Percentiles rank a stretch among this genome's conserved stretches.
phyloP scores from a whole-genome alignment of 2,329 filamentous ascomycete species.

The Nannizziopsis arthrosporioides region DNA sequence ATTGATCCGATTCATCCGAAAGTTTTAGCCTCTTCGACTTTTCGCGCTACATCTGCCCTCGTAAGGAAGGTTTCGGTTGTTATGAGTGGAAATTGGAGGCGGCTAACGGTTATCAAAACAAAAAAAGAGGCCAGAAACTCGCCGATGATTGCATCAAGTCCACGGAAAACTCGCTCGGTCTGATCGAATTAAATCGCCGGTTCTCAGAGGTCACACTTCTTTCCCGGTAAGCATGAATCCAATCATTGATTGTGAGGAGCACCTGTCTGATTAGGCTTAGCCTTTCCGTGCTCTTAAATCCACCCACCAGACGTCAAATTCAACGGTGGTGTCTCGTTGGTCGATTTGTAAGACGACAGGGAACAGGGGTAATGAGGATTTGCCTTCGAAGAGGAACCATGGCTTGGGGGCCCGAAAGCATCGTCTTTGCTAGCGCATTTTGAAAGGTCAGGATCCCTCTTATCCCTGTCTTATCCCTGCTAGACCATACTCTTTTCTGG shows the following conservation, averaged over 20 bases:
- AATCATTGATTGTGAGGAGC: too few relatives aligned
- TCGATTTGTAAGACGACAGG: background rate
- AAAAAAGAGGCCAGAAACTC: too few relatives aligned
- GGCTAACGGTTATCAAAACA: too few relatives aligned
- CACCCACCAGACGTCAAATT: background rate
- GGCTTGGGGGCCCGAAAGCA: background rate
- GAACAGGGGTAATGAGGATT: constrained; percentile 1
- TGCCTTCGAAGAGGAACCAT: background rate
- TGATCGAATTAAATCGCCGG: too few relatives aligned
- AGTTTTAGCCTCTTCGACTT: background rate
- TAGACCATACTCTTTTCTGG: background rate
- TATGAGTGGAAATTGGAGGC: background rate
- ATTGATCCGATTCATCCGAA: constrained; percentile 7
- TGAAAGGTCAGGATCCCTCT: background rate
- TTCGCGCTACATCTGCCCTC: background rate
- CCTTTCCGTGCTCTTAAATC: background rate
- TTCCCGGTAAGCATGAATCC: too few relatives aligned
- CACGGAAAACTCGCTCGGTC: too few relatives aligned
- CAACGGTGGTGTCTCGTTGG: too few relatives aligned
- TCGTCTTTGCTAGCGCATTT: background rate
- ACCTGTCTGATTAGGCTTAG: background rate
- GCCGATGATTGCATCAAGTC: too few relatives aligned
- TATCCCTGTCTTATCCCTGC: background rate
- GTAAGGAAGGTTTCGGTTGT: background rate
- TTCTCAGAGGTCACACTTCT: too few relatives aligned